Evolutionary conservation across 306 rosid species (phyloP), one percentile per base, ranked within the genome.

Genomic region (Coriaria nepalensis): DNA sequence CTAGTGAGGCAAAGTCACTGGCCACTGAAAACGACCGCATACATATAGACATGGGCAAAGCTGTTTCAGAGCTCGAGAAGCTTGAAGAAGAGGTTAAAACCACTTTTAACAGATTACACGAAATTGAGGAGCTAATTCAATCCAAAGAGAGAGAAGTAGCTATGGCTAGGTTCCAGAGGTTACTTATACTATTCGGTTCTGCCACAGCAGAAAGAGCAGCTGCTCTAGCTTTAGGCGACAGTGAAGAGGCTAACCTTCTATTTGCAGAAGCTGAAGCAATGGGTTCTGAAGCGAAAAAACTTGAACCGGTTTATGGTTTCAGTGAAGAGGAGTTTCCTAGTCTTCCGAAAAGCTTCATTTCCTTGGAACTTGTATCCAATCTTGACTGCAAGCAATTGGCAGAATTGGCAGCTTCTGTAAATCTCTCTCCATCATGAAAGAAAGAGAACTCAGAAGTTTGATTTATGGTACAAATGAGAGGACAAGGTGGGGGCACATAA

Each of bases 261-360:
- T 78, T 61, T 52, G 79, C 68, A 13, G 95, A 84, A 73, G 87
- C 79, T n/a, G 95, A 84, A 69, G 81, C 82, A 38, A 81, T 86
- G 6, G 78, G 71, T 47, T 49, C 33, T 56, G 95, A 80, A 75
- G 92, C 95, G 15, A 65, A 71, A 48, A 68, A 70, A 49, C 77
- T 84, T 61, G 56, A 69, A 64, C 78, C 76, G 42, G 39, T 79
- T 36, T 73, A 80, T 56, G 47, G 67, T 57, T 66, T 80, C 63
- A 59, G 66, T 56, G 66, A 50, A 12, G 87, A 75, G 57, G 87
- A 80, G 52, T 47, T 73, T 33, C 60, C 61, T 42, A 65, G 63
- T 55, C 38, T 78, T 10, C 67, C 60, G 38, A 68, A 69, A 43
- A 77, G 72, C 63, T 75, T 84, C 63, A 71, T 80, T 61, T 73